A percentile compares a stretch with the other conserved stretches of the same genome.
These are phyloP conservation scores for Anthracocystis setariae DNA, from an alignment of 1,284 basidiomycete genomes.

Conservation along the genomic window DNA sequence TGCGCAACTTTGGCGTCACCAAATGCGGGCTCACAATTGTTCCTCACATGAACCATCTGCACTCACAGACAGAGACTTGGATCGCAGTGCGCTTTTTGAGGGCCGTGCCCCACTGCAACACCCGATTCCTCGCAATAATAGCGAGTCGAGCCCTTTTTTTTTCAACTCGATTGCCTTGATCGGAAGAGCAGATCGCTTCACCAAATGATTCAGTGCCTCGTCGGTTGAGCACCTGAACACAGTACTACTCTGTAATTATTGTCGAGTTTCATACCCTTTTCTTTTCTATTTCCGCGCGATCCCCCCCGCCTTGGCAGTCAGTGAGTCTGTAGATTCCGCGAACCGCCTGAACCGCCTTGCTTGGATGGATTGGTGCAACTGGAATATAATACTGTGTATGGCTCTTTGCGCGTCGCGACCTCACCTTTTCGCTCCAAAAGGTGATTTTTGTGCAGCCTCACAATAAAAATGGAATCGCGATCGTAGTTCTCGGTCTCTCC, in stretches of 20 bases:
- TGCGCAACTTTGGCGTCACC: constrained; percentile 29
- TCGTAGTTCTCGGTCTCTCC: too few relatives aligned
- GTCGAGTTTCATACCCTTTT: too few relatives aligned
- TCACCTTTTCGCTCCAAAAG: not conserved
- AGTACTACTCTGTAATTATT: too few relatives aligned
- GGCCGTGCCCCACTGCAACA: constrained; percentile 16
- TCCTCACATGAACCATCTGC: not conserved
- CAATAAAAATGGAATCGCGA: too few relatives aligned
- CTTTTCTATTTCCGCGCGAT: not conserved
- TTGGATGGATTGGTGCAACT: too few relatives aligned
- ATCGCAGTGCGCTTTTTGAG: constrained; percentile 1
- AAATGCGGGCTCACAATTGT: constrained; percentile 8
- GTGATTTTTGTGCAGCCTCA: constrained; percentile 31
- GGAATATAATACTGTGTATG: not conserved
- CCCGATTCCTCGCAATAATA: constrained; percentile 17
- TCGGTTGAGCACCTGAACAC: too few relatives aligned
- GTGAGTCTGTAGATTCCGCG: too few relatives aligned
- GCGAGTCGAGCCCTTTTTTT: not conserved
- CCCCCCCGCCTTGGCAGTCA: too few relatives aligned
- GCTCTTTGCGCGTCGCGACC: constrained; percentile 37
- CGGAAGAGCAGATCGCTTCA: constrained; percentile 1
- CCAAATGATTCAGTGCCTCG: too few relatives aligned
- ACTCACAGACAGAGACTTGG: too few relatives aligned
- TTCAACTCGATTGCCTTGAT: not conserved
- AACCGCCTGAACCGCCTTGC: too few relatives aligned